phyloP scores from a whole-genome alignment of 495 filamentous ascomycete genomes.

The Melanomma pulvis-pyrius region DNA sequence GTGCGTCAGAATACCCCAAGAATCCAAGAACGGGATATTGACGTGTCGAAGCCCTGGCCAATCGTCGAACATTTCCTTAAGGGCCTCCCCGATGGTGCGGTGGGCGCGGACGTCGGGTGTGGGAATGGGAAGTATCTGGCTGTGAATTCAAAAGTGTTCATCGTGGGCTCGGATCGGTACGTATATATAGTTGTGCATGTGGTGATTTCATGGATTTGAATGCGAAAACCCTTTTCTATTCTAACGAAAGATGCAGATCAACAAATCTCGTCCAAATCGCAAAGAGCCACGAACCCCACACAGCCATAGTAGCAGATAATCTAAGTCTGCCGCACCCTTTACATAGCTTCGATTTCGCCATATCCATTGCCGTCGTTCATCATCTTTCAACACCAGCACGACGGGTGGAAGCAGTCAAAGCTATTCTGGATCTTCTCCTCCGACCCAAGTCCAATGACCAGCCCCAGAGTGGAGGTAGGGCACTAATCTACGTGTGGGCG shows the following conservation, averaged over 20 bases:
- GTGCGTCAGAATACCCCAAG: constrained; percentile 27
- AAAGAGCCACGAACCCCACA: constrained; percentile 60
- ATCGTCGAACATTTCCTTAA: constrained; percentile 80
- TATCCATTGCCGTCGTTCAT: constrained; percentile 93
- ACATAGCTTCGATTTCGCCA: constrained; percentile 82
- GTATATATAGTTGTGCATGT: constrained; percentile 33
- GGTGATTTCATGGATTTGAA: background rate
- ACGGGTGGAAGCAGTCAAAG: constrained; percentile 70
- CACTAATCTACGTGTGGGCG: constrained; percentile 94
- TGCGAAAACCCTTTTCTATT: background rate
- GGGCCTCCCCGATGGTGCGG: constrained; percentile 66
- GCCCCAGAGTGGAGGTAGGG: constrained; percentile 43
- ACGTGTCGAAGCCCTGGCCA: constrained; percentile 74
- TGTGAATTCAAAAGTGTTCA: constrained; percentile 75
- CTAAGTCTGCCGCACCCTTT: constrained; percentile 69
- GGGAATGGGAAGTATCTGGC: constrained; percentile 95
- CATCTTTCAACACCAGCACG: constrained; percentile 84
- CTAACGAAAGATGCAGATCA: constrained; percentile 52
- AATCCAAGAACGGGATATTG: background rate
- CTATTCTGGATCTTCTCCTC: constrained; percentile 71
- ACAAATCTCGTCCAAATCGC: constrained; percentile 77
- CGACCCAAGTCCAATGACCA: constrained; percentile 40
- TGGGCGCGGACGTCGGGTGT: constrained; percentile 90
- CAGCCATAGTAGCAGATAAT: constrained; percentile 71
- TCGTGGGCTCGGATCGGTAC: constrained; percentile 85